phyloP scores from a whole-genome alignment of 2,329 filamentous ascomycete genomes.

The Fusarium euwallaceae region DNA sequence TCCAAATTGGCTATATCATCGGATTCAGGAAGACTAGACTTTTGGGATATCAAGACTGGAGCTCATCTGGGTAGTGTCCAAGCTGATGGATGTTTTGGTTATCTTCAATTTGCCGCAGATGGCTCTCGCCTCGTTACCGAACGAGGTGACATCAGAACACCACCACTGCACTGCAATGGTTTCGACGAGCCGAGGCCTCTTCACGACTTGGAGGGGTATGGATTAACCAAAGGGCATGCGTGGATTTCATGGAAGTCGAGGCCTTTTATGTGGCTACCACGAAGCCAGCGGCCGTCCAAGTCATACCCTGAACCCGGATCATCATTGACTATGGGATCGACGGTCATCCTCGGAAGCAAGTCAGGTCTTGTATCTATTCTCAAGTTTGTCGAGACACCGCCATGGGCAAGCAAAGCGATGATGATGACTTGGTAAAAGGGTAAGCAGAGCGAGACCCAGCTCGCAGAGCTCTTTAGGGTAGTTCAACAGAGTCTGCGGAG shows the following conservation, averaged over 20 bases:
- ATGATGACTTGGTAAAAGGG: no score
- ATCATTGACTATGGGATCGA: background rate
- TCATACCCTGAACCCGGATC: no score
- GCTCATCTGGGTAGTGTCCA: background rate
- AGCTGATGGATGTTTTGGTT: background rate
- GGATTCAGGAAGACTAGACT: background rate
- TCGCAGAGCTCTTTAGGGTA: background rate
- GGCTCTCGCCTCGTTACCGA: background rate
- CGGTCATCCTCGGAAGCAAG: background rate
- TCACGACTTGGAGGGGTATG: background rate
- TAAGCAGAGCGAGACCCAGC: background rate
- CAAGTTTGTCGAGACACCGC: background rate
- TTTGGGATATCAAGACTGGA: background rate
- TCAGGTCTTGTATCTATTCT: background rate
- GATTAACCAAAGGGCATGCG: fast-evolving
- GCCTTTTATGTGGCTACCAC: background rate
- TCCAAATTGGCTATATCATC: background rate
- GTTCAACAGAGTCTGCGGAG: background rate
- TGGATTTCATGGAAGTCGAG: conserved; percentile 1
- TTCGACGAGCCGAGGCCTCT: background rate
- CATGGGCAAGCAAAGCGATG: background rate
- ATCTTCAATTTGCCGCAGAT: background rate
- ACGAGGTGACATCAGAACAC: background rate
- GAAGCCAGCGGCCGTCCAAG: background rate
- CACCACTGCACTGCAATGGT: background rate